These are phyloP conservation scores for Phytophthora aleatoria DNA, from an alignment of 352 stramenopile genomes.

Conservation along the genomic window DNA sequence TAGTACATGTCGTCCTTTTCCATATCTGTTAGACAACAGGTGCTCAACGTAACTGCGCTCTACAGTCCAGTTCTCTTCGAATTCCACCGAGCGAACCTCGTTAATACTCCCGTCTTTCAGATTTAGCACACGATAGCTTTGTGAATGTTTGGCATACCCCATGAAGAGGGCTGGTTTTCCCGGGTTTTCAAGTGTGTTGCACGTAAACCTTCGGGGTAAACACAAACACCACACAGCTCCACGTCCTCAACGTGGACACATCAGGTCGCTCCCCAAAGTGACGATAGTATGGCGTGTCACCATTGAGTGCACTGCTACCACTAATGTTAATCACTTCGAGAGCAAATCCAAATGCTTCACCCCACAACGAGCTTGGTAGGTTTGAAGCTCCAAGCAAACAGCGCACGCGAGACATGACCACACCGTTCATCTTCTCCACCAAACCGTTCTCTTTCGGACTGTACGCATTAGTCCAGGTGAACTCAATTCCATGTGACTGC, in stretches of 20 bases:
- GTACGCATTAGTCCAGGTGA: not conserved
- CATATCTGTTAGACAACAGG: not conserved
- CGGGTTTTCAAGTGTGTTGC: not conserved
- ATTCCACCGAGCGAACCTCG: not conserved
- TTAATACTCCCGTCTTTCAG: not conserved
- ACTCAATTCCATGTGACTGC: not conserved
- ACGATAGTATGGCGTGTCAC: not conserved
- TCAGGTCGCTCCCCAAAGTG: not conserved
- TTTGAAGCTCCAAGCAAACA: not conserved
- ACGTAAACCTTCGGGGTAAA: not conserved
- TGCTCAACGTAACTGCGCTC: conserved; percentile 1
- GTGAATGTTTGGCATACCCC: not conserved
- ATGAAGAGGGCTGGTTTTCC: not conserved
- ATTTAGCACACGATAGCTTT: not conserved
- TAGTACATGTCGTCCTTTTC: not conserved
- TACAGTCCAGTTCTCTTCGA: conserved; percentile 6
- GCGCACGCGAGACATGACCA: not conserved
- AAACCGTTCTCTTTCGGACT: conserved; percentile 7
- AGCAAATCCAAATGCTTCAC: not conserved
- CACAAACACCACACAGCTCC: not conserved
- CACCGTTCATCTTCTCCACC: not conserved
- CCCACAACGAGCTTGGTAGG: not conserved
- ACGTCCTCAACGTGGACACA: not conserved
- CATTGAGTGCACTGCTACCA: not conserved
- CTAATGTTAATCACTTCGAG: not conserved